Conservation (phyloP, 768 basidiomycete species). For the Boletus subparvulus region DNA sequence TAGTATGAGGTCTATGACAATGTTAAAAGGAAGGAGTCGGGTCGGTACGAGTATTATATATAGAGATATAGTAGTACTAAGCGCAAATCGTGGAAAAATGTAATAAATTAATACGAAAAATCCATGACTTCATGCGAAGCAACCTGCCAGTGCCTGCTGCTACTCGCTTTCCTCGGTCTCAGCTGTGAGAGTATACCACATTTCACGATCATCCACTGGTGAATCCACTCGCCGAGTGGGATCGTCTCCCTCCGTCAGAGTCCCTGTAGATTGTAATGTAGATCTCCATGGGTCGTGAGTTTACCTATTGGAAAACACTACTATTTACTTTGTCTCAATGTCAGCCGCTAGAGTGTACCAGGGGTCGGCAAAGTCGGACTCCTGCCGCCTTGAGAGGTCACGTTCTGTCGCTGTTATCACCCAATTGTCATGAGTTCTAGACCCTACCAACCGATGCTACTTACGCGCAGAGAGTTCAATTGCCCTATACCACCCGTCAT, state of each 20-base stretch:
- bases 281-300: neutral
- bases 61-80: too few species aligned
- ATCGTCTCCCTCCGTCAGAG: neutral
- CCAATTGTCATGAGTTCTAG: neutral
- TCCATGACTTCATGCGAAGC: neutral
- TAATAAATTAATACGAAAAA: neutral
- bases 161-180: neutral
- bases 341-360: neutral
- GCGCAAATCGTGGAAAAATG: too few species aligned
- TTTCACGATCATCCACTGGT: neutral
- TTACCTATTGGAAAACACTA: neutral
- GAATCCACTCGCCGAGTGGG: neutral
- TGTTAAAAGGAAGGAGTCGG: neutral
- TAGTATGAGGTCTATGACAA: neutral
- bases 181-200: neutral
- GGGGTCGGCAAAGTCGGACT: neutral
- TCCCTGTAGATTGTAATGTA: neutral
- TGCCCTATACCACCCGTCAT: neutral
- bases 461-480: neutral
- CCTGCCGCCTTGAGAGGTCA: neutral
- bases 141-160: neutral
- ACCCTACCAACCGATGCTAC: neutral
- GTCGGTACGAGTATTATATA: too few species aligned
- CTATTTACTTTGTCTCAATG: neutral
- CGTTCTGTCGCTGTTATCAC: neutral